Base-by-base conservation (phyloP, 306 rosid genomes). In the Citrullus amarus region DNA sequence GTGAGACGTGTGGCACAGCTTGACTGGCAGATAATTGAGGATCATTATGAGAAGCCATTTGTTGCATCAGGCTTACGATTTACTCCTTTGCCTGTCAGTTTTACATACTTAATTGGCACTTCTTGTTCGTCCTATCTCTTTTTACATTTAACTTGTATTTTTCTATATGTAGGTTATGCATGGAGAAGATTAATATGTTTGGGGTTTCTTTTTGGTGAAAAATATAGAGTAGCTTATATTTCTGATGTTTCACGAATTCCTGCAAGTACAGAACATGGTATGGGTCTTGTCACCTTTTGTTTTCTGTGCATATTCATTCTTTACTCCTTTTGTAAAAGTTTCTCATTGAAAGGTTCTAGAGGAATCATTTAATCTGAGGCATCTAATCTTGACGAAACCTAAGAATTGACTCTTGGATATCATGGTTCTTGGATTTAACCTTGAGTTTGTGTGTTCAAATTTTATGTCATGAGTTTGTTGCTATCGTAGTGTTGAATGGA, bases 221-320 rank as follows among this genome's bases (percentile, higher is more conserved):
- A 91, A 78, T 86, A 65, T 62, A 87, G 88, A 87, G 88, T 92
- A 78, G 99, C 97, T 71, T 95, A 92, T 83, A 88, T 95, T 88
- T 92, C 99, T 76, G 99, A 95, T 78, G 96, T 92, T 79, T 92
- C 99, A 70, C 97, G 99, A 79, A 59, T 95, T 84, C 96, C 89
- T 48, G 84, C 91, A 54, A 91, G 88, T 85, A 95, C 97, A 69
- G 99, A 95, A 84, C 71, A 89, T 73, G 91, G 99, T 82, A 54
- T 82, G 81, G 75, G 36, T 36, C 22, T 14, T 28, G 28, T 67
- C 54, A 9, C 55, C 32, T 41, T 25, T 54, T 78, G 56, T 74
- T 62, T 28, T 72, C 4, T 43, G 6, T 46, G 38, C 51, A 30
- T 1, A 44, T 9, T 69, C 72, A 71, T 79, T 18, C 22, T 25